phyloP scores from a whole-genome alignment of 495 filamentous ascomycete species.

The Trichoderma parareesei region DNA sequence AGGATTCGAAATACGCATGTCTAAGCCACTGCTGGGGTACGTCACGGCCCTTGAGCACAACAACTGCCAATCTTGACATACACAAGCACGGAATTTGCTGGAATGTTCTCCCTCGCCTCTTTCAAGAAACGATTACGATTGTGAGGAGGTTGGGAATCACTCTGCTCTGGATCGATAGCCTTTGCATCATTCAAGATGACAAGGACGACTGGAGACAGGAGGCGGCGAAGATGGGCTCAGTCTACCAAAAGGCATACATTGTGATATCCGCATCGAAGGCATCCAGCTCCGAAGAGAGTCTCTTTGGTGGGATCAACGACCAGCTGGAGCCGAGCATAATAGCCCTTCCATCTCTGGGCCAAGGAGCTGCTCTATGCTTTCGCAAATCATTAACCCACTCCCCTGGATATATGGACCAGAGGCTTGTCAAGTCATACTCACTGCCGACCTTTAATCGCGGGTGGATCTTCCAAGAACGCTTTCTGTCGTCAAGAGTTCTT shows the following conservation, averaged over 20 bases:
- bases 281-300: neutral
- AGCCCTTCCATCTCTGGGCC: constrained; percentile 11
- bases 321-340: constrained; percentile 5
- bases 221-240: constrained; percentile 19
- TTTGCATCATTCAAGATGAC: constrained; percentile 29
- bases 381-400: neutral
- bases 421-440: neutral
- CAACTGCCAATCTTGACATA: neutral
- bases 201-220: constrained; percentile 23
- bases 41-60: neutral
- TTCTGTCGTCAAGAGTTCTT: constrained; percentile 16
- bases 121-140: constrained; percentile 21
- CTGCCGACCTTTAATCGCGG: constrained; percentile 17
- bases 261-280: constrained; percentile 17
- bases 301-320: neutral
- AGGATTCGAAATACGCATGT: neutral
- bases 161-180: constrained; percentile 29
- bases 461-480: constrained; percentile 20
- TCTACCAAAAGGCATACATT: constrained; percentile 14
- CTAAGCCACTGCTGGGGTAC: constrained; percentile 16
- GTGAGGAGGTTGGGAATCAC: constrained; percentile 17
- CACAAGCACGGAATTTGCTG: neutral
- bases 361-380: constrained; percentile 7
- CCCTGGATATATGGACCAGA: constrained; percentile 1
- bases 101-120: constrained; percentile 8